Percentiles rank a stretch among this genome's conserved stretches.
Conservation (phyloP, 192 early-diverging fungal genomes). For the Gaertneriomyces semiglobifer region DNA sequence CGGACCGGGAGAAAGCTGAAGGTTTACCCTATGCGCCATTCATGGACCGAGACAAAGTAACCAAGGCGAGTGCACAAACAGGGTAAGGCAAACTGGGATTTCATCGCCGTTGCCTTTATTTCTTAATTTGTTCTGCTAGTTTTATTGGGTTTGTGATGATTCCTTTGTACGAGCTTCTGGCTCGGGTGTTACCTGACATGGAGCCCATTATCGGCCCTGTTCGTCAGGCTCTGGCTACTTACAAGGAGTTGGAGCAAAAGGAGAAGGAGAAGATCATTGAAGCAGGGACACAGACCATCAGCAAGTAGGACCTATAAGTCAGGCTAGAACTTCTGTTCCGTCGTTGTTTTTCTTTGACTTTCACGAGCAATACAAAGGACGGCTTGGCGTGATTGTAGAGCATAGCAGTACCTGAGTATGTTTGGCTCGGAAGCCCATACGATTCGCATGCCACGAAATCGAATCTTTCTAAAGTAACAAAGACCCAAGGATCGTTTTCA, state of each 20-base stretch:
- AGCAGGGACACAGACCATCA: too few relatives aligned
- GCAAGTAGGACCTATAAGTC: too few relatives aligned
- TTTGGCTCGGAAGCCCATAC: too few relatives aligned
- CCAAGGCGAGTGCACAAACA: conserved; percentile 43
- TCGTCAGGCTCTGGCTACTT: conserved; percentile 34
- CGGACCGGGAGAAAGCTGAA: conserved; percentile 50
- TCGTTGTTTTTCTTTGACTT: too few relatives aligned
- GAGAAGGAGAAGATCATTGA: conserved; percentile 1
- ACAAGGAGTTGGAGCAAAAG: conserved; percentile 28
- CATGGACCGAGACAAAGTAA: conserved; percentile 58
- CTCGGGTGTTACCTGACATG: conserved; percentile 50
- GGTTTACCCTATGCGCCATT: conserved; percentile 52
- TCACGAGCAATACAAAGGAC: too few relatives aligned
- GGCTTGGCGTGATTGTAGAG: too few relatives aligned
- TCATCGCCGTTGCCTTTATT: background rate
- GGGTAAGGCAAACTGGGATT: background rate
- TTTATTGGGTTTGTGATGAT: conserved; percentile 60
- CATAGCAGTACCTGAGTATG: too few relatives aligned
- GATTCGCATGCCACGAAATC: too few relatives aligned
- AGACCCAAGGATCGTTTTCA: too few relatives aligned
- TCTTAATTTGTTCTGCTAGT: background rate
- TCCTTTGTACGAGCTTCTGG: conserved; percentile 50
- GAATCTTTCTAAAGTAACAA: too few relatives aligned
- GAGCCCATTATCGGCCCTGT: conserved; percentile 39
- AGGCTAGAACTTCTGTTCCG: too few relatives aligned